Base-by-base conservation (phyloP, 208 protist species). In the Herpetomonas samuelpessoai region DNA sequence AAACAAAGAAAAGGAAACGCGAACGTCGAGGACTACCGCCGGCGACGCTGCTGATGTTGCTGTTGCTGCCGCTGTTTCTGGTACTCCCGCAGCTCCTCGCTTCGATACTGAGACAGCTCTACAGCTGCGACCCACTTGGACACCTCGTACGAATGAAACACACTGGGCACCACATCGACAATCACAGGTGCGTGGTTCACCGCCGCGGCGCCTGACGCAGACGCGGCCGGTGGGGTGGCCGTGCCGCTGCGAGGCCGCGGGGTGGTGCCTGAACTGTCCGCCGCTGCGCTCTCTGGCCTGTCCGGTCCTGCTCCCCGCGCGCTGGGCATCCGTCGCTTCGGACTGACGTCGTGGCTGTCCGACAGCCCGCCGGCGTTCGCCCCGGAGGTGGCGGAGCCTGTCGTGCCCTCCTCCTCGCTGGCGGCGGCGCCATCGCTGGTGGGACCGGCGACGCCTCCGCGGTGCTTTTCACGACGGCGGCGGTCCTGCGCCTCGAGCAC, bases 91-190 rank as follows among this genome's bases (percentile, higher is more conserved):
- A 12, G 19, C 22, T 7, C 10, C 41, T 49, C 48, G 35, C 22
- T 6, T 9, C 16, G 28, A 19, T 55, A 18, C 14, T 30, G 29
- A 2, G 26, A 44, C 14, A 6, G 3, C 24, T 66, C 50, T 9
- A 66, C 30, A 24, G 38, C 50, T 1, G 39, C 25, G n/a, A 58
- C 3, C 61, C 61, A 66, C 51, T 66, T 66, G 46, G 21, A 44
- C 18, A 66, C 25, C 41, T 66, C 61, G 26, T 47, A 66, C 0
- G 3, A 0, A 25, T 66, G 39, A 27, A 66, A 66, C 50, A 66
- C 22, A 38, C 51, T 57, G 10, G 51, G 51, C 10, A 3, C 12
- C 35, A 53, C 35, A 35, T 22, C 24, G 45, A 14, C 21, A 14
- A 38, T 31, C 44, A 25, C 48, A 22, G 12, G 4, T 25, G 58